Evolutionary conservation across 106 monocot genomes (phyloP).

Genomic region (Dendrobium officinale): DNA sequence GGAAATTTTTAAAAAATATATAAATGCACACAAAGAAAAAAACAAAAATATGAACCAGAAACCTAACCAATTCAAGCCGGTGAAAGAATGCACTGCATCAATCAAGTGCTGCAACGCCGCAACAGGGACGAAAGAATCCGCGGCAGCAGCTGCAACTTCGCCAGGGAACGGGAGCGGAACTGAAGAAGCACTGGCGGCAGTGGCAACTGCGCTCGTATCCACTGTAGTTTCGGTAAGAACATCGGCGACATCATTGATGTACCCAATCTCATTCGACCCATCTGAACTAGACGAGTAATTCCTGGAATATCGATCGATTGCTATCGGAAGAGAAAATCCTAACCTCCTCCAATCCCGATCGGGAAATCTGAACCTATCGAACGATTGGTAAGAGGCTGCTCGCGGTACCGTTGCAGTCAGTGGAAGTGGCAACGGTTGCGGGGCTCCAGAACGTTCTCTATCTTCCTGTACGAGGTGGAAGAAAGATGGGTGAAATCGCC

Average conservation of each 20-base stretch:
- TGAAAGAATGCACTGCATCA: constrained; percentile 55
- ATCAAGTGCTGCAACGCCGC: constrained; percentile 84
- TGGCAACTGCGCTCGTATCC: constrained; percentile 12
- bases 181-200: not conserved
- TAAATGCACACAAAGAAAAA: not conserved
- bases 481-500: constrained; percentile 36
- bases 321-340: constrained; percentile 31
- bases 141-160: constrained; percentile 77
- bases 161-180: constrained; percentile 35
- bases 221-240: constrained; percentile 41
- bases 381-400: not conserved
- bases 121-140: constrained; percentile 60
- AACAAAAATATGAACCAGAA: not conserved
- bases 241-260: constrained; percentile 42
- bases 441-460: constrained; percentile 11
- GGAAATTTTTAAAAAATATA: not conserved
- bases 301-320: constrained; percentile 18
- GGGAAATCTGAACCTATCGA: not conserved
- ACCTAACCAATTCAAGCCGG: constrained; percentile 72
- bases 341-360: constrained; percentile 7
- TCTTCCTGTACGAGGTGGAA: constrained; percentile 27
- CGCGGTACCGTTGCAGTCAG: not conserved
- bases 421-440: constrained; percentile 7
- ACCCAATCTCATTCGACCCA: constrained; percentile 32
- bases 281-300: constrained; percentile 41